Evolutionary conservation across 2,329 filamentous ascomycete species (phyloP), one percentile per base, ranked within the genome.

Genomic region (Rasamsonia emersonii): DNA sequence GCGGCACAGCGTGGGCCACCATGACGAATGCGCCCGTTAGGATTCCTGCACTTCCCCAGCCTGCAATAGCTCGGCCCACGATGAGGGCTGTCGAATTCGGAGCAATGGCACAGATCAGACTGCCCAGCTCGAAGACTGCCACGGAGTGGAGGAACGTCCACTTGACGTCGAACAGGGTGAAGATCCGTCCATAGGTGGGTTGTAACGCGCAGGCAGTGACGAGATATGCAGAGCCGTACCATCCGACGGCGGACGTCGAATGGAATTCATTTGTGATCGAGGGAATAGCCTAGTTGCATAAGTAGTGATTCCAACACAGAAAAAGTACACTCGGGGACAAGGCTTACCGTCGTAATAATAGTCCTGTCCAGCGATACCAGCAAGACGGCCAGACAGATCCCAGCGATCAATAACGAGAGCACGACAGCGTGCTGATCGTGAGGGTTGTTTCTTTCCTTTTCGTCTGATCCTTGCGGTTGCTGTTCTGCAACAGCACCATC

Each of bases 111-210:
- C 50, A 51, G 11, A 58, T 38, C n/a, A 53, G 25, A 24, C 43
- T 51, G 3, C 52, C 52, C 4, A 58, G 18, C 20, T 57, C 51
- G 35, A 61, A 59, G 1, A 54, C 26, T 9, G 28, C 40, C 4
- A 58, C 41, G 2, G 49, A 48, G 24, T 35, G 24, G 15, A 59
- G 40, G 27, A 56, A 63, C 2, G 37, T 40, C 37, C 33, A 40
- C 18, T 40, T 40, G 11, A 37, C 28, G 3, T 51, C 44, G 36
- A 61, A 64, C 44, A 58, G 68, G 28, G 60, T 67, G 48, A 64
- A 71, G 2, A 59, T 43, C 35, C 65, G 64, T 3, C 69, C 69
- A 41, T 58, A 61, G 0, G 56, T 49, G 2, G 64, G 56, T 33
- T 70, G 64, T 32, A 70, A 63, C 2, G 41, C 40, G 14, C 40